phyloP scores from a whole-genome alignment of 257 asterid species.

The Solanum pennellii region DNA sequence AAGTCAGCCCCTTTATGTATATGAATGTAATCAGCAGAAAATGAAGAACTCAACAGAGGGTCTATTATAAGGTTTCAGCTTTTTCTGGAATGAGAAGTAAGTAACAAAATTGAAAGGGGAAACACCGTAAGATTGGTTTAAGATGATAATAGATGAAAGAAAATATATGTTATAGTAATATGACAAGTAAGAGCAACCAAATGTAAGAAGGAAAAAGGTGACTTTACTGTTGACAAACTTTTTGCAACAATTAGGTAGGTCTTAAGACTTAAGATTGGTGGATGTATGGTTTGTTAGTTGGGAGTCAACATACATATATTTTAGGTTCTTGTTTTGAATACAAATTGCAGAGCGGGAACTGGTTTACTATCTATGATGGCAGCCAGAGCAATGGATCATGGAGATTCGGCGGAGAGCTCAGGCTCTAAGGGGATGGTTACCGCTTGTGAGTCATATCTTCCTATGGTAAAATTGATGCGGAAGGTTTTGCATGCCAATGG shows the following conservation, averaged over 20 bases:
- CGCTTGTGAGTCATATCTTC: conserved; percentile 93
- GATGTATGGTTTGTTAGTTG: neutral
- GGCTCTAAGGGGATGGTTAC: conserved; percentile 54
- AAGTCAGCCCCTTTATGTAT: neutral
- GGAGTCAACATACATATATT: neutral
- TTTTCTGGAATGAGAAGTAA: neutral
- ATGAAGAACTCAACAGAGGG: neutral
- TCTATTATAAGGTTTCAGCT: neutral
- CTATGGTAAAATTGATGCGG: conserved; percentile 82
- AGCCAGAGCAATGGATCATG: conserved; percentile 61
- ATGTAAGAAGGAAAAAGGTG: neutral
- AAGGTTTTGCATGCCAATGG: conserved; percentile 61
- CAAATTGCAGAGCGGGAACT: conserved; percentile 74
- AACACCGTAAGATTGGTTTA: neutral
- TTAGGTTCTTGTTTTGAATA: neutral
- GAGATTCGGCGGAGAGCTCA: conserved; percentile 17
- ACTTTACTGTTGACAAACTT: neutral
- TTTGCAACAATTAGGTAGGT: neutral
- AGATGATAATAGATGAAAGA: neutral
- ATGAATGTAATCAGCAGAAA: neutral
- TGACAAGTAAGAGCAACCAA: neutral
- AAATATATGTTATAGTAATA: neutral
- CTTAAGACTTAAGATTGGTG: neutral
- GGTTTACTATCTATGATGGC: conserved; percentile 93
- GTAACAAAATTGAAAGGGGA: neutral